A percentile compares a stretch with the other conserved stretches of the same genome.
Evolutionary conservation across 495 filamentous ascomycete genomes (phyloP).

Genomic region (Xylaria cubensis): DNA sequence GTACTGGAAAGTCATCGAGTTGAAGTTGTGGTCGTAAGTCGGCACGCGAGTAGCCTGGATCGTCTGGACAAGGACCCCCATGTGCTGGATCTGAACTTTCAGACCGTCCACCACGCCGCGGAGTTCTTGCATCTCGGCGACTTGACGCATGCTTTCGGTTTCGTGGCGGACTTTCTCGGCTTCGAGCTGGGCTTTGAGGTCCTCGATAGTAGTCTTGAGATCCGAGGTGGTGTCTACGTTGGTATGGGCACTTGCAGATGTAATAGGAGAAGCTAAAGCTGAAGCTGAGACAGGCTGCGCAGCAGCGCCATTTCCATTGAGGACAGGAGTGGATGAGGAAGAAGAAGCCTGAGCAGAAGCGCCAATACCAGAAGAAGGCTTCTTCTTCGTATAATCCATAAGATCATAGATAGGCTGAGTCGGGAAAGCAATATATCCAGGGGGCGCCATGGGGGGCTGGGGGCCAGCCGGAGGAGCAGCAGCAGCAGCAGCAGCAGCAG

Average conservation of each 20-base stretch:
- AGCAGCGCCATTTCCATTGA: neutral
- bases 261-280: neutral
- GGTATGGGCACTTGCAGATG: neutral
- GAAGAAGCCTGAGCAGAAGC: neutral
- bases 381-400: constrained; percentile 4
- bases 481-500: too few relatives aligned
- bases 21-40: neutral
- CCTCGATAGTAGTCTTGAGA: neutral
- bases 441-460: neutral
- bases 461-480: neutral
- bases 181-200: neutral
- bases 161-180: neutral
- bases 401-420: neutral
- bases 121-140: neutral
- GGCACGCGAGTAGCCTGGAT: neutral
- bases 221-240: neutral
- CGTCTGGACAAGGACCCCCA: neutral
- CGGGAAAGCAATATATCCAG: neutral
- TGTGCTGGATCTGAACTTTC: neutral
- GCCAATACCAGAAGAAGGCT: neutral
- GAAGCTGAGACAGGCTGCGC: neutral
- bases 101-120: neutral
- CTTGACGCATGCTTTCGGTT: neutral
- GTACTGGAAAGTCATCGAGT: neutral
- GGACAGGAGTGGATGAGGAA: neutral